Evolutionary conservation across 2,329 filamentous ascomycete species (phyloP).

Genomic region (Hypoxylon sp.): DNA sequence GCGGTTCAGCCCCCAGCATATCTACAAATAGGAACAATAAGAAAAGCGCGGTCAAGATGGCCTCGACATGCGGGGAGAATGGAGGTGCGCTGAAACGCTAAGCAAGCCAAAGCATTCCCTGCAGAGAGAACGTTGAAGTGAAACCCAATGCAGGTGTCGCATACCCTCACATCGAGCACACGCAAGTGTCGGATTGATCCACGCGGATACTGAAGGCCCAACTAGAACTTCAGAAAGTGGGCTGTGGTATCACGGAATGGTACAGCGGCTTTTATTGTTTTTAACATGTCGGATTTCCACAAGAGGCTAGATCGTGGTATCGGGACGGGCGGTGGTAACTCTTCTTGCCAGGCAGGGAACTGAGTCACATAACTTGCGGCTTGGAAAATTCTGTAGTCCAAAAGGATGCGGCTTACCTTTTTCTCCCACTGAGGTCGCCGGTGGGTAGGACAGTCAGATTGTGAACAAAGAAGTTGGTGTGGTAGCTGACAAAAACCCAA

Average conservation of each 20-base stretch:
- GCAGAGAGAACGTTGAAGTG: constrained; percentile 28
- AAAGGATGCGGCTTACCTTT: constrained; percentile 24
- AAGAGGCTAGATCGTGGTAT: constrained; percentile 20
- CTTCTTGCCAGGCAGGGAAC: constrained; percentile 6
- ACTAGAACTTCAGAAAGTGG: constrained; percentile 27
- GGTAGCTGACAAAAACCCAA: constrained; percentile 28
- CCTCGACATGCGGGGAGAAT: constrained; percentile 27
- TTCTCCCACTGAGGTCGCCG: constrained; percentile 16
- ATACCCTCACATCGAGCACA: constrained; percentile 26
- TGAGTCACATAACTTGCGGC: constrained; percentile 20
- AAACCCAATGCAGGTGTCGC: constrained; percentile 35
- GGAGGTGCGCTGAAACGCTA: constrained; percentile 27
- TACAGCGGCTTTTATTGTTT: constrained; percentile 22
- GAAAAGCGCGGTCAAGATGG: constrained; percentile 28
- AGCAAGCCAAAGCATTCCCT: constrained; percentile 19
- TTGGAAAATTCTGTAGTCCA: constrained; percentile 15
- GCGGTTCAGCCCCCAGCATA: constrained; percentile 28
- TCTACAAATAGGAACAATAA: constrained; percentile 24
- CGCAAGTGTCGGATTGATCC: constrained; percentile 24
- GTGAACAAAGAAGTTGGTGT: constrained; percentile 22
- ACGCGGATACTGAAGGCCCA: constrained; percentile 30
- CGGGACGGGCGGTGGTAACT: constrained; percentile 12
- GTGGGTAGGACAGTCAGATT: constrained; percentile 34
- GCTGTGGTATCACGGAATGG: constrained; percentile 28
- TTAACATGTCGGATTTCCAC: constrained; percentile 28